Evolutionary conservation across 2,329 filamentous ascomycete species (phyloP), one percentile per base, ranked within the genome.

Genomic region (Penicillium griseofulvum): DNA sequence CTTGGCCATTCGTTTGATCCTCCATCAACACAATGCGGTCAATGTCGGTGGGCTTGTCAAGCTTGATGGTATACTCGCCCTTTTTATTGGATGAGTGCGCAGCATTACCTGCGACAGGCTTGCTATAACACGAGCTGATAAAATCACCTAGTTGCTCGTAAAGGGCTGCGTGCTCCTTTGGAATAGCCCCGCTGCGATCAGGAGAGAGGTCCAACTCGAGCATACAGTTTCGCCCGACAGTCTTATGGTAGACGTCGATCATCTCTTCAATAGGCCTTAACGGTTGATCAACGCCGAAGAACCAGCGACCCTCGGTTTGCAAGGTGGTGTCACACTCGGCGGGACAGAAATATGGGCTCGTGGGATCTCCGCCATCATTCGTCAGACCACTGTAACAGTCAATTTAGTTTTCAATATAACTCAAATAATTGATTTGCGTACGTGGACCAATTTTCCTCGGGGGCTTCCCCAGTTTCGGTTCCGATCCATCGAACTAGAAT

Each of bases 261-360:
- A 39, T 39, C 11, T 39, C 37, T 22, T 39, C 37, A 6, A 39
- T 10, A 24, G 54, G 52, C 14, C 54, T 36, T 33, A 56, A 29
- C 16, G 48, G 54, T 19, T 56, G 54, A 16, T 56, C 49, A 34
- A 56, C 43, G 10, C 54, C 54, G 14, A 52, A 56, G 28, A 56
- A 56, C 54, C 54, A 56, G 7, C 54, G 48, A 26, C 52, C 54
- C 14, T 56, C 44, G 10, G 54, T 56, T 31, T 56, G 54, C 36
- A 56, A 24, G 6, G 54, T 56, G 6, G 54, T 56, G 19, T 56
- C 54, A 31, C 54, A 56, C 31, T 56, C 54, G n/a, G 54, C 54
- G 10, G 54, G 54, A 24, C 54, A 56, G 22, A 56, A 56, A 38
- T 56, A 56, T 16, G 54, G 48, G 17, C 54, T 56, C 37, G 37